These are phyloP conservation scores for Rhodotorula sp. DNA, from an alignment of 1,284 basidiomycete species.

Conservation along the genomic window DNA sequence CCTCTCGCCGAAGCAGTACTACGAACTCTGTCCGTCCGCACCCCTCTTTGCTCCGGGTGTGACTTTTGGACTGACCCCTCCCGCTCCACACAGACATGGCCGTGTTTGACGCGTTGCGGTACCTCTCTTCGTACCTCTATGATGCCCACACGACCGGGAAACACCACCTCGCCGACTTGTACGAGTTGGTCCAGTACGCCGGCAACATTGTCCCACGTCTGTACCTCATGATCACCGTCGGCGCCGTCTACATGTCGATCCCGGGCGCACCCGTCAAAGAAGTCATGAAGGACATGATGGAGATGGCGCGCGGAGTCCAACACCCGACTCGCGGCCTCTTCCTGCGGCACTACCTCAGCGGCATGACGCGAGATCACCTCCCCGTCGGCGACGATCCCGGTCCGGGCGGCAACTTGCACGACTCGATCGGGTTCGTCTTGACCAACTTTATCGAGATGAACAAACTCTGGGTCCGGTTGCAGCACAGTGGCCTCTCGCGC, in stretches of 20 bases:
- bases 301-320: constrained; percentile 92
- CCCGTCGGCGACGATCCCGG: constrained; percentile 66
- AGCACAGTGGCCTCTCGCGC: constrained; percentile 90
- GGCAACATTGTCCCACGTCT: constrained; percentile 79
- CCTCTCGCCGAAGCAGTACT: constrained; percentile 87
- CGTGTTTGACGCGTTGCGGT: constrained; percentile 87
- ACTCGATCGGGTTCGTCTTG: constrained; percentile 88
- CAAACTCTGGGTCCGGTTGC: constrained; percentile 94
- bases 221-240: constrained; percentile 95
- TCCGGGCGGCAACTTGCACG: constrained; percentile 79
- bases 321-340: constrained; percentile 91
- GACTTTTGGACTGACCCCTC: background rate
- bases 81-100: constrained; percentile 72
- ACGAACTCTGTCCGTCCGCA: constrained; percentile 62
- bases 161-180: constrained; percentile 92
- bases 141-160: constrained; percentile 83
- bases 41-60: background rate
- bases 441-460: constrained; percentile 99
- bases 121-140: constrained; percentile 77
- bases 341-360: constrained; percentile 87
- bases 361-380: constrained; percentile 89
- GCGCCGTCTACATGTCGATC: constrained; percentile 95
- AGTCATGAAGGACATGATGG: constrained; percentile 99
- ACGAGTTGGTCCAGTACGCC: constrained; percentile 95
- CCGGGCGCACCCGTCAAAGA: constrained; percentile 92